Evolutionary conservation across 208 protist species (phyloP), one percentile per base, ranked within the genome.

Genomic region (Wallacemonas sp.): DNA sequence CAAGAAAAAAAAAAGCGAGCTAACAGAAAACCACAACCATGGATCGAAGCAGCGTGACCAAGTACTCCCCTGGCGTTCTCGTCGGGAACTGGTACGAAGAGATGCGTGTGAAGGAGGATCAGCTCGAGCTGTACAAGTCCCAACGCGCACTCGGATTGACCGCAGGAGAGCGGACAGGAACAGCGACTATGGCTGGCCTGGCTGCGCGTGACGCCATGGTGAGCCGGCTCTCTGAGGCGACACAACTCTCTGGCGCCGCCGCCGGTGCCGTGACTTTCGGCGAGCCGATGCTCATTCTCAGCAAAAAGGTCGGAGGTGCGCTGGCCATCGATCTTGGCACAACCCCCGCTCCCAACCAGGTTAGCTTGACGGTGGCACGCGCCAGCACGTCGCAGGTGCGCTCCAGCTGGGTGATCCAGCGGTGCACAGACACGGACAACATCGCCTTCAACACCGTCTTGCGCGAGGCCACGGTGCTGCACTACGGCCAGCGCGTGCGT

Each of bases 41-140:
- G 60, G 61, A 74, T n/a, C 46, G 68, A n/a, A 41, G 41, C 55
- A 80, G 68, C 33, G 76, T 76, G 22, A 65, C 73, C 31, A 30
- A 65, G 72, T 96, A 95, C 81, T 93, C 84, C 22, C 85, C 83
- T 27, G 83, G 91, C 21, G 89, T 94, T 14, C 71, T 95, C 46
- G 70, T 94, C 21, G 91, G 91, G 6, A 96, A 96, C 63, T 96
- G 91, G 89, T 80, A 84, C 21, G 88, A 96, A 62, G 88, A 96
- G 53, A 85, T 90, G 72, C 74, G 74, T 3, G 62, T 82, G 33
- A 77, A 70, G 42, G 82, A 92, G 55, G 87, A 91, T 51, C 83
- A 88, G 59, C 68, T 92, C 31, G 72, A 59, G 38, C 65, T 86
- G 44, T 95, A 91, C 80, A 75, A 76, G 41, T 55, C 63, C 12